phyloP scores from a whole-genome alignment of 352 stramenopile genomes.

The Globisporangium uncinulatum region DNA sequence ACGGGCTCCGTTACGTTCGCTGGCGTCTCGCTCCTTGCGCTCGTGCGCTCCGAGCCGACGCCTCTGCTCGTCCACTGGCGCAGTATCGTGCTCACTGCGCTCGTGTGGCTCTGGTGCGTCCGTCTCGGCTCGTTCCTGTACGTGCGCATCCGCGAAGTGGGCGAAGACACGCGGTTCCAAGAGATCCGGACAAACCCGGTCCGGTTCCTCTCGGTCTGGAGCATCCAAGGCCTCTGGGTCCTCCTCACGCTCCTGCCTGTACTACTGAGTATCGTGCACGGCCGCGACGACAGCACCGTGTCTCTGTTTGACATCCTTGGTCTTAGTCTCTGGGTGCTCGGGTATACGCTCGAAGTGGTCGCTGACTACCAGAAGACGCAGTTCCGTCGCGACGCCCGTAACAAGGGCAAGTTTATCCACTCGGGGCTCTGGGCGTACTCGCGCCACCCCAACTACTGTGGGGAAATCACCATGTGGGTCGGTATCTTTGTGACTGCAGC shows the following conservation, averaged over 20 bases:
- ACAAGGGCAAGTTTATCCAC: conserved; percentile 60
- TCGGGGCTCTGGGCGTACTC: conserved; percentile 83
- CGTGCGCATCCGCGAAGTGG: conserved; percentile 54
- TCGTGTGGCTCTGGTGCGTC: conserved; percentile 78
- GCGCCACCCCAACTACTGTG: conserved; percentile 92
- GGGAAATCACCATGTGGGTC: conserved; percentile 90
- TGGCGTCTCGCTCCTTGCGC: conserved; percentile 44
- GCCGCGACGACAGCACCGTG: conserved; percentile 17
- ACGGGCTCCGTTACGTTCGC: conserved; percentile 76
- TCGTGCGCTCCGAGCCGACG: conserved; percentile 4
- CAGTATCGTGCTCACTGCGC: conserved; percentile 39
- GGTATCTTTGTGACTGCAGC: conserved; percentile 48
- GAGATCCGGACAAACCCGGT: conserved; percentile 57
- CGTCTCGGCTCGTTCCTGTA: conserved; percentile 80
- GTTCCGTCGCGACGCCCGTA: conserved; percentile 36
- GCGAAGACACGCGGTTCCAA: conserved; percentile 71
- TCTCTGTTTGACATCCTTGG: conserved; percentile 38
- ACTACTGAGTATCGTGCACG: conserved; percentile 43
- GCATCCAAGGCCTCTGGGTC: conserved; percentile 78
- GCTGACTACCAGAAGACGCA: conserved; percentile 54
- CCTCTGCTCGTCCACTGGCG: conserved; percentile 28
- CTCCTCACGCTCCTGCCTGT: conserved; percentile 70
- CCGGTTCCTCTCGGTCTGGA: conserved; percentile 77
- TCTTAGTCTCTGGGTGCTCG: conserved; percentile 31
- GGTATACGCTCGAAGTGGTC: conserved; percentile 47